phyloP scores from a whole-genome alignment of 257 asterid species.

The Solanum pennellii region DNA sequence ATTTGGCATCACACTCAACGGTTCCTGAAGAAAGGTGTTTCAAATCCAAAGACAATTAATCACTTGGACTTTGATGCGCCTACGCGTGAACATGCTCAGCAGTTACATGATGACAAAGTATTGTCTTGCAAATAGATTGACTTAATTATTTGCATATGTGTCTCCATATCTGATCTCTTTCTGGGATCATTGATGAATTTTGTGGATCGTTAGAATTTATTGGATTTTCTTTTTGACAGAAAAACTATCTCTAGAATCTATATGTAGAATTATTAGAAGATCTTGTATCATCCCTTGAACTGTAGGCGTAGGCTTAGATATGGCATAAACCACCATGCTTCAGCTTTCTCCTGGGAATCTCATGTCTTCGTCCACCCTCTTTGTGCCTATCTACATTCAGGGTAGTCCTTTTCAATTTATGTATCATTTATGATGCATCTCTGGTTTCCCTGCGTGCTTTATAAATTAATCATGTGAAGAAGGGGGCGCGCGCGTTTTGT shows the following conservation, averaged over 20 bases:
- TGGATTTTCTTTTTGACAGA: not conserved
- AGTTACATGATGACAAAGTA: conserved; percentile 87
- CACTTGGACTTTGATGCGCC: conserved; percentile 99
- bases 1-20: conserved; percentile 96
- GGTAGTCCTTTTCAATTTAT: not conserved
- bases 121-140: conserved; percentile 7
- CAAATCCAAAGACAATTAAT: conserved; percentile 61
- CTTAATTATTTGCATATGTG: conserved; percentile 13
- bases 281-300: not conserved
- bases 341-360: not conserved
- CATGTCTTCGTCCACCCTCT: not conserved
- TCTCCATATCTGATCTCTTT: not conserved
- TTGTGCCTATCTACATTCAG: not conserved
- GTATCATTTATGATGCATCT: not conserved
- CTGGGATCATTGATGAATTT: not conserved
- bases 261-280: not conserved
- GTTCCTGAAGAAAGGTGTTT: conserved; percentile 55
- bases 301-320: not conserved
- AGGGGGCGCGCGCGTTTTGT: not conserved
- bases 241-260: not conserved
- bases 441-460: not conserved
- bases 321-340: not conserved
- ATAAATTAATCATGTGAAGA: not conserved
- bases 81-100: conserved; percentile 89
- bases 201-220: not conserved